Evolutionary conservation across 371 early-diverging fungal genomes (phyloP).

Genomic region (Conidiobolus incongruus): DNA sequence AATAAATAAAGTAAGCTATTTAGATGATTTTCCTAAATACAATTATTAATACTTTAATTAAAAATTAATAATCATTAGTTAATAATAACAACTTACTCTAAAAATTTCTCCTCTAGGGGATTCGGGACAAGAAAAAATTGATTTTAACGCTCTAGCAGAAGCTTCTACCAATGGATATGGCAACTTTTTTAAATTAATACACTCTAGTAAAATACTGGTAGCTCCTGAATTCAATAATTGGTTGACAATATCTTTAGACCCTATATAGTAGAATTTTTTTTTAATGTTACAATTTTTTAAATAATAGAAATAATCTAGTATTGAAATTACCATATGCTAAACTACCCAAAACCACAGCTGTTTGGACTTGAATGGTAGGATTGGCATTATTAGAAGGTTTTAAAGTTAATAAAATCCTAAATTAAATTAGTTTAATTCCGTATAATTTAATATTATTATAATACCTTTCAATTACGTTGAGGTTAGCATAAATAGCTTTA

Average conservation of each 20-base stretch:
- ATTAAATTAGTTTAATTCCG: background rate
- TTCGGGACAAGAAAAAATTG: conserved; percentile 37
- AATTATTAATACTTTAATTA: conserved; percentile 7
- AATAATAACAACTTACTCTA: conserved; percentile 14
- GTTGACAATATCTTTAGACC: conserved; percentile 34
- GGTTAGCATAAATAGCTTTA: conserved; percentile 46
- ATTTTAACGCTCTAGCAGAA: conserved; percentile 41
- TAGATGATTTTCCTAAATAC: background rate
- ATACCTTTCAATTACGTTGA: conserved; percentile 44
- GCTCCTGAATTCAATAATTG: conserved; percentile 33
- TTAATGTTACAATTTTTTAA: background rate
- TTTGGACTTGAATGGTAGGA: conserved; percentile 30
- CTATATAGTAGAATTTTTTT: conserved; percentile 10
- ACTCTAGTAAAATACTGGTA: conserved; percentile 27
- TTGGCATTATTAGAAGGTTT: conserved; percentile 12
- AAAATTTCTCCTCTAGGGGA: conserved; percentile 28
- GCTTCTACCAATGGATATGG: conserved; percentile 39
- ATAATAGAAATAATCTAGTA: background rate
- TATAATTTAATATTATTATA: background rate
- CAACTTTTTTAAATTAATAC: conserved; percentile 19
- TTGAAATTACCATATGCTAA: conserved; percentile 52
- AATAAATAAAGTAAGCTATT: background rate
- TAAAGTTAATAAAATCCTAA: conserved; percentile 32
- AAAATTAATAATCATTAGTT: conserved; percentile 11
- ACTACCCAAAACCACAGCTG: conserved; percentile 52